A percentile compares a stretch with the other conserved stretches of the same genome.
phyloP scores from a whole-genome alignment of 805 yeast species.

The Candida saitoana region DNA sequence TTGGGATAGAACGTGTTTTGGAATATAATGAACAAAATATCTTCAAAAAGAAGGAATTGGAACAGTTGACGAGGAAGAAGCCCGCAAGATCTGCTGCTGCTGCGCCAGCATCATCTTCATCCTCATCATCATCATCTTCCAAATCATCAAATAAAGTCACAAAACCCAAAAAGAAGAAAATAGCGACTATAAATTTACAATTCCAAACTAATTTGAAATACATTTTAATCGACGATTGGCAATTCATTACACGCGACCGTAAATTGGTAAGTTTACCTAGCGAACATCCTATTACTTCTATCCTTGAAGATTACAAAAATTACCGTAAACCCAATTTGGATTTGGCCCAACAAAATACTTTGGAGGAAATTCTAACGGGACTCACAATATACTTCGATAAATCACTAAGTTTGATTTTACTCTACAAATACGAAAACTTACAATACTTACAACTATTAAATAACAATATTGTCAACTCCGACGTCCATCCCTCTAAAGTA shows the following conservation, averaged over 20 bases:
- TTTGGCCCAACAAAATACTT: slow-evolving; percentile 25
- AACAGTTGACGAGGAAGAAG: slow-evolving; percentile 21
- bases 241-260: slow-evolving; percentile 75
- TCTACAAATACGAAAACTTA: slow-evolving; percentile 73
- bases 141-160: slow-evolving; percentile 8
- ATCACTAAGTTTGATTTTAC: slow-evolving; percentile 60
- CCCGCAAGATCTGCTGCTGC: not conserved
- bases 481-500: slow-evolving; percentile 28
- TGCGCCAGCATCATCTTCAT: slow-evolving; percentile 3
- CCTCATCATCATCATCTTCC: slow-evolving; percentile 1
- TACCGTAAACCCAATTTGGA: slow-evolving; percentile 15
- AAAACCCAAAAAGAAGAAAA: slow-evolving; percentile 19
- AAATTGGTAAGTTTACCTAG: slow-evolving; percentile 66
- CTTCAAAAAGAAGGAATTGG: slow-evolving; percentile 62
- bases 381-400: slow-evolving; percentile 70
- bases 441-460: slow-evolving; percentile 57
- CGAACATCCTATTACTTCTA: slow-evolving; percentile 46
- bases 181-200: slow-evolving; percentile 7
- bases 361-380: slow-evolving; percentile 69
- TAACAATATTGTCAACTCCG: slow-evolving; percentile 19
- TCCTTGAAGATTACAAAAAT: slow-evolving; percentile 51
- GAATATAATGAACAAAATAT: slow-evolving; percentile 65
- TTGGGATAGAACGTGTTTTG: slow-evolving; percentile 61
- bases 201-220: slow-evolving; percentile 62
- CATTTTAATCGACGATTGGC: slow-evolving; percentile 90